Percentiles rank a stretch among this genome's conserved stretches.
These are phyloP conservation scores for Aspergillus bertholletiae DNA, from an alignment of 495 filamentous ascomycete species.

Conservation along the genomic window DNA sequence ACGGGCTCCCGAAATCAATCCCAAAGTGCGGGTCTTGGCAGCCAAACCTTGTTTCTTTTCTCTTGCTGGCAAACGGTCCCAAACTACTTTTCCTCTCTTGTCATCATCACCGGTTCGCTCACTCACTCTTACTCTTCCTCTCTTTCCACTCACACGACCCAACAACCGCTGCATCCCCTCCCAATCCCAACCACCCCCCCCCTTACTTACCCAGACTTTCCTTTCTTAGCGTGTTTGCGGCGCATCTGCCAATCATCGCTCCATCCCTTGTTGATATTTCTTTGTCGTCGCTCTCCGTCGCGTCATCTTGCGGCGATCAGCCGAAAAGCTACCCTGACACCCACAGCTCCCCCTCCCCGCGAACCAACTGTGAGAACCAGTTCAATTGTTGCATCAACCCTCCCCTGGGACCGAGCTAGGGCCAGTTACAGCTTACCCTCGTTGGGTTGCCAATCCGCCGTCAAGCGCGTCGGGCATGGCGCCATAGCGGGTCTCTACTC, in stretches of 20 bases:
- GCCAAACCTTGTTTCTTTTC: slow-evolving; percentile 4
- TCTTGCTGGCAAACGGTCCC: no score
- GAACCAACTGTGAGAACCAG: not conserved
- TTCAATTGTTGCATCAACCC: no score
- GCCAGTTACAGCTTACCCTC: not conserved
- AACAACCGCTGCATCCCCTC: not conserved
- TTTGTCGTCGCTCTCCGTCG: not conserved
- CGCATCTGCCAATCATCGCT: not conserved
- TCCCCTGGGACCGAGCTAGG: not conserved
- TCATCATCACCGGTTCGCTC: slow-evolving; percentile 3
- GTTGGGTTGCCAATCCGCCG: not conserved
- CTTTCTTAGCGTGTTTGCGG: not conserved
- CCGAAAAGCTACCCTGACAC: not conserved
- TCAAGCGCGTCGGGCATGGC: slow-evolving; percentile 28
- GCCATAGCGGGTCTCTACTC: slow-evolving; percentile 23
- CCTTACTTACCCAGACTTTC: not conserved
- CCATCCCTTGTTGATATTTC: not conserved
- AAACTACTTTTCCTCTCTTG: not conserved
- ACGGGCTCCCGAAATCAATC: slow-evolving; percentile 11
- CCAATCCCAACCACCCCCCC: not conserved
- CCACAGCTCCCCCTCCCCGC: not conserved
- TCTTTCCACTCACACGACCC: slow-evolving; percentile 2
- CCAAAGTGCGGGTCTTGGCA: slow-evolving; percentile 6
- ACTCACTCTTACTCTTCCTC: slow-evolving; percentile 5
- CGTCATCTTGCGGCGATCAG: slow-evolving; percentile 4